A percentile compares a stretch with the other conserved stretches of the same genome.
These are phyloP conservation scores for Astrothelium subdiscretum DNA, from an alignment of 495 filamentous ascomycete genomes.

Conservation along the genomic window DNA sequence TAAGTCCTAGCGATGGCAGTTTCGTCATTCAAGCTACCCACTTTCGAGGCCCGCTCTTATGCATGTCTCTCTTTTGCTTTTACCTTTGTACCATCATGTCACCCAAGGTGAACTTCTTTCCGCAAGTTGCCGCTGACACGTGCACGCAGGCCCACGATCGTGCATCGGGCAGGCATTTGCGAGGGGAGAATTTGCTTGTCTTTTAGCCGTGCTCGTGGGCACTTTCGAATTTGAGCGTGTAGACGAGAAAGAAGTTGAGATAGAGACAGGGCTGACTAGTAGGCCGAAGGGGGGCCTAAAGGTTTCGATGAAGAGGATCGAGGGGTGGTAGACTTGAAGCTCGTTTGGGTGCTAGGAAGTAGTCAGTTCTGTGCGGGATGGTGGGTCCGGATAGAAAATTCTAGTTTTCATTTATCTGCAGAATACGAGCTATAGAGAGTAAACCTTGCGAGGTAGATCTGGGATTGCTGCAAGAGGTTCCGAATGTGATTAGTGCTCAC, in stretches of 20 bases:
- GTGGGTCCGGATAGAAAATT: too few species aligned
- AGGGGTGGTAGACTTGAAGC: not conserved
- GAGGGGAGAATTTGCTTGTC: conserved; percentile 3
- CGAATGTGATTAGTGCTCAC: too few species aligned
- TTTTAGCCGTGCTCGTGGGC: conserved; percentile 4
- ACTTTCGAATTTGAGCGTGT: conserved; percentile 5
- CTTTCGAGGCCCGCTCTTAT: not conserved
- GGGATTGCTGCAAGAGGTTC: too few species aligned
- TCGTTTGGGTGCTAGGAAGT: not conserved
- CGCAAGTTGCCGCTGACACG: not conserved
- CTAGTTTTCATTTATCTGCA: too few species aligned
- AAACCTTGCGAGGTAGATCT: too few species aligned
- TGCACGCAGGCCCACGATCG: conserved; percentile 1
- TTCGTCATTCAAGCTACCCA: too few species aligned
- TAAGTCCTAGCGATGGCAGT: not conserved
- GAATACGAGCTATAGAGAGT: too few species aligned
- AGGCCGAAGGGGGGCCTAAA: conserved; percentile 5
- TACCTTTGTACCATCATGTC: not conserved
- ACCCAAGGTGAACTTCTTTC: not conserved
- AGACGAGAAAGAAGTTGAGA: not conserved
- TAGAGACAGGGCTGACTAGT: conserved; percentile 1
- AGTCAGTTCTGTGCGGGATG: not conserved
- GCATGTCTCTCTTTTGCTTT: not conserved
- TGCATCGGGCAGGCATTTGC: conserved; percentile 10
- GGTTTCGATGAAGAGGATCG: not conserved